phyloP scores from a whole-genome alignment of 352 stramenopile species.

The Globisporangium cederbergense region DNA sequence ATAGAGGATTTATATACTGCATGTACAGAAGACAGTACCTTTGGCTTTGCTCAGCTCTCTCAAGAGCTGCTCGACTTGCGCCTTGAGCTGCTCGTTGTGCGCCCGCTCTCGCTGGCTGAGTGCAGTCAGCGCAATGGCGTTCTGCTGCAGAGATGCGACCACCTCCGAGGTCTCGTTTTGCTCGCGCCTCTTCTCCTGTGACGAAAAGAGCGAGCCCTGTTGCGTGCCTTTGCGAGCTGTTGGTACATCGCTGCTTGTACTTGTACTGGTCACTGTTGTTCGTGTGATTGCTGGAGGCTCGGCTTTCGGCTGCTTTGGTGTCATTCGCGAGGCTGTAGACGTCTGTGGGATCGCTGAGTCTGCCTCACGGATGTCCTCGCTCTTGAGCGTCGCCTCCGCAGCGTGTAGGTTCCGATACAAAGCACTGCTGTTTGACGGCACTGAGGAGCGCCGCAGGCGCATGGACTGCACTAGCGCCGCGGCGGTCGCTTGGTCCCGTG shows the following conservation, averaged over 20 bases:
- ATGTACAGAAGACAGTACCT: constrained; percentile 12
- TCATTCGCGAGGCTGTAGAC: neutral
- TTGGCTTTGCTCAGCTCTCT: constrained; percentile 30
- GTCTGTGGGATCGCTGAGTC: neutral
- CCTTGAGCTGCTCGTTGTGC: constrained; percentile 32
- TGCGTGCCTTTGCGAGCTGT: neutral
- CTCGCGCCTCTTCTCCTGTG: constrained; percentile 24
- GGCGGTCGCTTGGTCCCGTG: neutral
- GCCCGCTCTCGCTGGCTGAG: constrained; percentile 51
- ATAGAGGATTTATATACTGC: too few relatives aligned
- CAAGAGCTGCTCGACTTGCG: constrained; percentile 32
- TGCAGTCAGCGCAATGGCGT: constrained; percentile 34
- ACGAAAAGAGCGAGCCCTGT: constrained; percentile 21
- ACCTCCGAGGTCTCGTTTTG: constrained; percentile 26
- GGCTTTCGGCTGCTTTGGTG: neutral
- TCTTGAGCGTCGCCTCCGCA: constrained; percentile 1
- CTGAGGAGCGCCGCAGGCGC: constrained; percentile 10
- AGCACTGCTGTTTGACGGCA: neutral
- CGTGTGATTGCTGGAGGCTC: neutral
- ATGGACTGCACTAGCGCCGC: neutral
- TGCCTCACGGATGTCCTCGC: constrained; percentile 9
- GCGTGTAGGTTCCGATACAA: constrained; percentile 7
- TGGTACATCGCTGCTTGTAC: neutral
- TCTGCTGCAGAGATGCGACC: constrained; percentile 43
- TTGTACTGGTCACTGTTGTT: neutral